Conservation (phyloP, 2,329 filamentous ascomycete genomes). For the Talaromyces sp. region DNA sequence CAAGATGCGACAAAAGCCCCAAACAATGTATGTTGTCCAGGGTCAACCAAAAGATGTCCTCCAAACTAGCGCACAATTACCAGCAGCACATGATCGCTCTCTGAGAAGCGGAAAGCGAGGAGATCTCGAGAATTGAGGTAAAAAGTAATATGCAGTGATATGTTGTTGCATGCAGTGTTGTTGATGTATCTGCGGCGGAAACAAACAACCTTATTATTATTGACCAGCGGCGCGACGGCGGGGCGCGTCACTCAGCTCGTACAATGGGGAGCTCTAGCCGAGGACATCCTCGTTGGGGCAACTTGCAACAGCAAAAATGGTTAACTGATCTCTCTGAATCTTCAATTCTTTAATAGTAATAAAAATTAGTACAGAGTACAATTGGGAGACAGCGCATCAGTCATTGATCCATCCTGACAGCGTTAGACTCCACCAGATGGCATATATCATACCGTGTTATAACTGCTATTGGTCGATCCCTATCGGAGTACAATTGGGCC, state of each 20-base stretch:
- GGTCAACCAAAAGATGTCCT: not conserved
- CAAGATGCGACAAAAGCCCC: conserved; percentile 1
- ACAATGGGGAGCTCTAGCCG: not conserved
- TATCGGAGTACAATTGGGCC: not conserved
- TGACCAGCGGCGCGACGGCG: not conserved
- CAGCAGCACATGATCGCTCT: conserved; percentile 1
- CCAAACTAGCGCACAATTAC: not conserved
- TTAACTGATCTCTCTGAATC: not conserved
- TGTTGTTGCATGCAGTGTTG: not conserved
- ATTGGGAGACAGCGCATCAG: not conserved
- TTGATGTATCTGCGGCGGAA: not conserved
- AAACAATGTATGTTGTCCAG: not conserved
- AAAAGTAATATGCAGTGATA: not conserved
- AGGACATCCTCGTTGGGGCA: not conserved
- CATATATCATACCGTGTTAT: not conserved
- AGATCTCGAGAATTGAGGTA: not conserved
- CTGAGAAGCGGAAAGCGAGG: not conserved
- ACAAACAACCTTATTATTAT: not conserved
- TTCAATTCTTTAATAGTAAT: not conserved
- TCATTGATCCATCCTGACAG: not conserved
- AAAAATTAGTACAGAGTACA: not conserved
- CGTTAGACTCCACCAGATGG: not conserved
- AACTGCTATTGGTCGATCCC: not conserved
- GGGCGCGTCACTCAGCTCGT: not conserved
- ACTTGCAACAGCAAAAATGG: not conserved